A percentile compares a stretch with the other conserved stretches of the same genome.
These are phyloP conservation scores for Fusarium algeriense DNA, from an alignment of 2,329 filamentous ascomycete genomes.

Conservation along the genomic window DNA sequence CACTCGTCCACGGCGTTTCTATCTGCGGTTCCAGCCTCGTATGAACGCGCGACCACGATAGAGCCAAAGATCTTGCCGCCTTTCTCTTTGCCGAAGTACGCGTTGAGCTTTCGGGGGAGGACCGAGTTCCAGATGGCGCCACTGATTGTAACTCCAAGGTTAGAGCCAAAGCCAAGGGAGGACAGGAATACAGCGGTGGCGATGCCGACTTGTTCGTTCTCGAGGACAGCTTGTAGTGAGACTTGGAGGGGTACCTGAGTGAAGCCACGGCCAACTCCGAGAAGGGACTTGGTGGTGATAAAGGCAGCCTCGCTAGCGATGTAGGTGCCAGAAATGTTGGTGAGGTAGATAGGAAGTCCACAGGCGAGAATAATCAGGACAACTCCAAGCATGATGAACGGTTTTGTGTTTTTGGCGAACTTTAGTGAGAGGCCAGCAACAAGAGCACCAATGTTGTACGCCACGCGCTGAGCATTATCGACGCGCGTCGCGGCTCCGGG, in stretches of 20 bases:
- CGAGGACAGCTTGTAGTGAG: conserved; percentile 18
- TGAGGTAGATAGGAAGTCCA: conserved; percentile 32
- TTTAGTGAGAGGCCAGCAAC: conserved; percentile 13
- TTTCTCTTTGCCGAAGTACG: conserved; percentile 11
- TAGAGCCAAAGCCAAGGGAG: conserved; percentile 28
- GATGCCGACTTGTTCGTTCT: conserved; percentile 30
- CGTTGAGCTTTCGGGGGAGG: conserved; percentile 15
- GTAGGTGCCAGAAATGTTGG: conserved; percentile 28
- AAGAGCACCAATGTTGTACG: conserved; percentile 24
- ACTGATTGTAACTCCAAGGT: conserved; percentile 30
- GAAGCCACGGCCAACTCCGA: conserved; percentile 32
- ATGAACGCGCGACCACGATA: conserved; percentile 28
- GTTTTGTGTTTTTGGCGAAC: conserved; percentile 35
- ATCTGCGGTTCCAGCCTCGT: conserved; percentile 16
- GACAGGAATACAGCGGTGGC: conserved; percentile 36
- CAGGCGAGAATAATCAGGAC: conserved; percentile 32
- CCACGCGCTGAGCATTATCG: conserved; percentile 31
- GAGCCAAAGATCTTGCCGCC: conserved; percentile 31
- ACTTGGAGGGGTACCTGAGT: conserved; percentile 26
- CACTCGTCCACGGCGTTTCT: conserved; percentile 19
- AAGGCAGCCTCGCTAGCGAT: conserved; percentile 34
- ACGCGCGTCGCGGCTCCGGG: conserved; percentile 33
- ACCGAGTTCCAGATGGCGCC: conserved; percentile 39
- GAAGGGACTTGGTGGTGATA: conserved; percentile 31
- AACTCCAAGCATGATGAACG: conserved; percentile 24